These are phyloP conservation scores for Monoraphidium neglectum DNA, from an alignment of 139 green algal genomes.

Conservation along the genomic window DNA sequence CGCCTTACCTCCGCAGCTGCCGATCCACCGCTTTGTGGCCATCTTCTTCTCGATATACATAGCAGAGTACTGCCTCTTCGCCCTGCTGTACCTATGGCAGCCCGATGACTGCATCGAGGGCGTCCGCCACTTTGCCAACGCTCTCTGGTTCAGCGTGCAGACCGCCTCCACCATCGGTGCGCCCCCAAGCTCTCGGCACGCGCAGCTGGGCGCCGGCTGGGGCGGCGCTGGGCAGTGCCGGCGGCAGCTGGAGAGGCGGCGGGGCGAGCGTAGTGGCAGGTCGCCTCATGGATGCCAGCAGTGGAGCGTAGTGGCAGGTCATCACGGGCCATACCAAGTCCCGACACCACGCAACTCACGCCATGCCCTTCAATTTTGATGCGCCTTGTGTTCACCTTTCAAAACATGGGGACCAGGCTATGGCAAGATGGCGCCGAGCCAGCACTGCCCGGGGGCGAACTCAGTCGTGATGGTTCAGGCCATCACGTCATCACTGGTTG, in stretches of 20 bases:
- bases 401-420: no score
- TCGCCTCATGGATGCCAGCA: no score
- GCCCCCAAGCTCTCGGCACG: no score
- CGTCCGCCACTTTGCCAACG: conserved; percentile 6
- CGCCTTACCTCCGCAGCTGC: background rate
- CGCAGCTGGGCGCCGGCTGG: no score
- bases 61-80: conserved; percentile 9
- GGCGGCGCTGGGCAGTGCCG: background rate
- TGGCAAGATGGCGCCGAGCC: no score
- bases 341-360: no score
- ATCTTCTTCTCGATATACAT: conserved; percentile 22
- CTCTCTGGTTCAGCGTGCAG: conserved; percentile 19
- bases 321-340: no score
- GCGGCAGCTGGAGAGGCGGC: background rate
- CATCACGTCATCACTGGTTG: conserved; percentile 22
- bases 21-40: background rate
- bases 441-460: conserved; percentile 7
- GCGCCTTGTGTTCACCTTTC: no score
- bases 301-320: no score
- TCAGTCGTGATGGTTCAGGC: conserved; percentile 21
- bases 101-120: conserved; percentile 18
- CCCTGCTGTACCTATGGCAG: conserved; percentile 21
- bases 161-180: conserved; percentile 23
- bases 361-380: no score
- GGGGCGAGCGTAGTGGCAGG: no score